phyloP scores from a whole-genome alignment of 2,329 filamentous ascomycete species.

The Trichoderma polysporum region DNA sequence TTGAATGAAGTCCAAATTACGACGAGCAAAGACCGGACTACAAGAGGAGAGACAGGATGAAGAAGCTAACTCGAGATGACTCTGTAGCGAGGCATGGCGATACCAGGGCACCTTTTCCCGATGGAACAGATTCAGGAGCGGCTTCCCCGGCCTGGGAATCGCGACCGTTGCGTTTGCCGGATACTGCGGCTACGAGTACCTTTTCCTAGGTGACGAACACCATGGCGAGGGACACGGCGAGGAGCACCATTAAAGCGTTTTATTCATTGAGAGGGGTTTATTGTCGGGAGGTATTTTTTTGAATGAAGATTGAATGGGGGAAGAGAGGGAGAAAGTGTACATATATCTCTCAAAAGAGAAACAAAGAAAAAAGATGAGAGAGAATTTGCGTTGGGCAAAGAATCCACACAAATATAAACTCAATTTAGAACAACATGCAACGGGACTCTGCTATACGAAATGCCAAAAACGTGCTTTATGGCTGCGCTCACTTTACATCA shows the following conservation, averaged over 20 bases:
- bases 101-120: slow-evolving; percentile 87
- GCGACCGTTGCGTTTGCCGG: slow-evolving; percentile 85
- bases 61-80: neutral
- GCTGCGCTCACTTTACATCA: neutral
- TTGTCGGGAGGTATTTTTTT: neutral
- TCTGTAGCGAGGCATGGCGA: slow-evolving; percentile 83
- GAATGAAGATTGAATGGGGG: neutral
- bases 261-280: neutral
- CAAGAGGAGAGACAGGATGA: neutral
- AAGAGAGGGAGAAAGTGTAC: slow-evolving; percentile 16
- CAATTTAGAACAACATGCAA: neutral
- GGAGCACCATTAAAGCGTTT: slow-evolving; percentile 57
- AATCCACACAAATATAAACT: slow-evolving; percentile 5
- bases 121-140: slow-evolving; percentile 81
- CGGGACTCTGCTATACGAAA: neutral
- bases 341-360: slow-evolving; percentile 12
- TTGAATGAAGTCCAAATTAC: neutral
- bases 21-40: neutral
- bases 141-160: slow-evolving; percentile 89
- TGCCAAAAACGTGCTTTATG: neutral
- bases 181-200: slow-evolving; percentile 87
- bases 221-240: slow-evolving; percentile 50
- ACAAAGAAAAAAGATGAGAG: neutral
- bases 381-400: neutral
- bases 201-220: slow-evolving; percentile 76